Base-by-base conservation (phyloP, 1,284 basidiomycete species). In the Ganoderma lucidum region DNA sequence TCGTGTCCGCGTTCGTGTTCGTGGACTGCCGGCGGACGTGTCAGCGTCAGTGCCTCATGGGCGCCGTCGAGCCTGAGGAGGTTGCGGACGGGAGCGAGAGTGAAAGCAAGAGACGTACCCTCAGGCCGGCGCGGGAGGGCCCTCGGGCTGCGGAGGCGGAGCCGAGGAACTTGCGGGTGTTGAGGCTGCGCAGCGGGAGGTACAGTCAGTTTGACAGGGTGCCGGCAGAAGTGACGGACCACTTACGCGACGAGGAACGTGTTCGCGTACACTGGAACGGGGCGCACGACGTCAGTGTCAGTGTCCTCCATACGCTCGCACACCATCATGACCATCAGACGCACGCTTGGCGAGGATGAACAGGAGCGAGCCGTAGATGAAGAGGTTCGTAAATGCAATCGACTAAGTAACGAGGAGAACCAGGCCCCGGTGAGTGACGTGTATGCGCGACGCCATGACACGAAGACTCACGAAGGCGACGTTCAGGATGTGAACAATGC, bases 201-300 rank as follows among this genome's bases (percentile, higher is more conserved):
- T 59, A 17, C 28, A 17, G 17, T 15, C 15, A 4, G 12, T 12
- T 39, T 37, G 30, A 17, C 19, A 51, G 23, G 37, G 35, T 28
- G n/a, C 2, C 41, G 14, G 28, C 1, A 4, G 17, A 41, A 19
- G 30, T 19, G 8, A 9, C 19, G 45, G 45, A 48, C 45, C 10
- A 67, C 66, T 63, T n/a, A 67, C 66, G 66, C 66, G 23, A 60
- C 66, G 17, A 67, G 41, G 66, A 67, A 68, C 37, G 66, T 59
- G 44, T 68, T 68, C 37, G 66, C 66, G 6, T 68, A 68, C 45
- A 68, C 66, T 68, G 58, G n/a, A 58, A 30, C 1, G 28, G 10
- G 44, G 19, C 6, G 35, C 35, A 35, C 35, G 35, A 35, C 8
- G 35, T 63, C 14, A 62, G 51, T 12, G 42, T 28, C 8, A 5